Base-by-base conservation (phyloP, 495 filamentous ascomycete genomes). In the Penicillium arizonense region DNA sequence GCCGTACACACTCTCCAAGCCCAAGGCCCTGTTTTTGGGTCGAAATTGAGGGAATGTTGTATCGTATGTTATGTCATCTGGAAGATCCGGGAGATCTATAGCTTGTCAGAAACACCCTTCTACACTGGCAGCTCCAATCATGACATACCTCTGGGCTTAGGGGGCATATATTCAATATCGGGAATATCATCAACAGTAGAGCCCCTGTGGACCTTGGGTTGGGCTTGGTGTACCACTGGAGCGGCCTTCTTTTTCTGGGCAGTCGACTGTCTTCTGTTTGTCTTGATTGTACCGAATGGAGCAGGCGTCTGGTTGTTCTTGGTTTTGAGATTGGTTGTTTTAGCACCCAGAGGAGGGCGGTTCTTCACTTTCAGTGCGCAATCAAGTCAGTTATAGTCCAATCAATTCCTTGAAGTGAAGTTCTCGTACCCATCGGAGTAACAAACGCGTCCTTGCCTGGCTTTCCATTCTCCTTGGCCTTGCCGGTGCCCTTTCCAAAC, bases 271-370 rank as follows among this genome's bases (percentile, higher is more conserved):
- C 73, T 75, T 28, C 74, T 77, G 33, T 71, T 71, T 3, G 74
- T 76, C 59, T 81, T 77, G 48, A 69, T 60, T n/a, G 67, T 72
- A 35, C 61, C 56, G 34, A 73, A 71, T 9, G 77, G 76, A 24
- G 73, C 81, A 1, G 84, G 84, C 5, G 83, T 90, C 58, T 86
- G 83, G 34, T 85, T 78, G 4, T 79, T 79, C 61, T 78, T 88
- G 45, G 88, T 80, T 74, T 94, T 97, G 36, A 88, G 89, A 71
- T 99, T 99, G 38, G 94, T 97, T 0, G 93, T 97, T 71, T 99
- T 99, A 75, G 86, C 80, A 34, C 95, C 95, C 44, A 97, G 72
- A 4, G 89, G 86, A 35, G 94, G 91, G 54, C 91, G 85, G 41
- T 79, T 87, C 36, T 84, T 82, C 41, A 85, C 80, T 39, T 79